These are phyloP conservation scores for Grosmannia penicillata DNA, from an alignment of 2,329 filamentous ascomycete species.

Conservation along the genomic window DNA sequence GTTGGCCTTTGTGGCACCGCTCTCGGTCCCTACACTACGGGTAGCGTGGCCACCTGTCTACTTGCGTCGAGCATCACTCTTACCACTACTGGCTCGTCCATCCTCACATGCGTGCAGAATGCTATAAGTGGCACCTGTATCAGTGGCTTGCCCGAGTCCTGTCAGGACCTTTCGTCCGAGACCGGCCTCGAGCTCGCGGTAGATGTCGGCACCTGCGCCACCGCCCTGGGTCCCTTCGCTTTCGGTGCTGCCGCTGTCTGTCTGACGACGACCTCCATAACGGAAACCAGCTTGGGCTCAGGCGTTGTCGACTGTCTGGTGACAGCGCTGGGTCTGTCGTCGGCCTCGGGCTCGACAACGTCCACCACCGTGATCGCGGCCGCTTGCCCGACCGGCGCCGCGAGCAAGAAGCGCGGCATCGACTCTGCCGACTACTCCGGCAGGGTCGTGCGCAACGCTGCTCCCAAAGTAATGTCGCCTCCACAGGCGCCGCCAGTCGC, in stretches of 20 bases:
- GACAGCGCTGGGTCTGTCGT: background rate
- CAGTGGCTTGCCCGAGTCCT: conserved; percentile 1
- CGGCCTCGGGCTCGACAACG: conserved; percentile 3
- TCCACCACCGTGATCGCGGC: background rate
- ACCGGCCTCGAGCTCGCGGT: background rate
- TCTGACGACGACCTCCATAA: conserved; percentile 2
- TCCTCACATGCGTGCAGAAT: background rate
- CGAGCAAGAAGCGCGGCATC: background rate
- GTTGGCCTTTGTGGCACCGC: background rate
- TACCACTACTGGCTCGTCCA: background rate
- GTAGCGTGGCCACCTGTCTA: conserved; percentile 1
- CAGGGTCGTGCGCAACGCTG: conserved; percentile 2
- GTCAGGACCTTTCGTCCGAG: background rate
- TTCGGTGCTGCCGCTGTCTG: conserved; percentile 1
- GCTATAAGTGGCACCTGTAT: conserved; percentile 1
- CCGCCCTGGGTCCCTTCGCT: conserved; percentile 5
- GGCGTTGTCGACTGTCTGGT: conserved; percentile 7
- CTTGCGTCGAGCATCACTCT: background rate
- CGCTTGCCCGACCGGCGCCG: conserved; percentile 4
- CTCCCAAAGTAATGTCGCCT: no score
- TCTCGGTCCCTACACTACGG: conserved; percentile 1
- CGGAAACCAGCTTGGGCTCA: background rate
- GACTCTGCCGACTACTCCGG: background rate
- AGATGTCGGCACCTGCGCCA: conserved; percentile 1
- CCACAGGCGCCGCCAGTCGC: no score